Conservation (phyloP, 2,329 filamentous ascomycete species). For the Alternaria novae-zelandiae region DNA sequence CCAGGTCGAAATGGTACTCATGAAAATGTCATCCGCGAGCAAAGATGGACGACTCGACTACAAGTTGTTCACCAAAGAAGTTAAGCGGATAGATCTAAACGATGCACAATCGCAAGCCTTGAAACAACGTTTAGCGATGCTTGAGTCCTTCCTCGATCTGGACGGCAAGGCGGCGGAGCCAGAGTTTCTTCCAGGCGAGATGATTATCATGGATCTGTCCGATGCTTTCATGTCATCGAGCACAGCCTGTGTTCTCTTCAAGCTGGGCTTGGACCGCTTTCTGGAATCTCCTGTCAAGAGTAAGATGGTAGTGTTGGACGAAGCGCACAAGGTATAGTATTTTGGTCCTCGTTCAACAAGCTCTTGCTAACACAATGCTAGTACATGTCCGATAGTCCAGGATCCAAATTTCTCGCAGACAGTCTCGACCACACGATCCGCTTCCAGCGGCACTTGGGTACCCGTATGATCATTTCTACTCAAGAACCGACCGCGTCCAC, state of each 20-base stretch:
- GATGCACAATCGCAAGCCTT: neutral
- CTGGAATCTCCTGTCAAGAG: slow-evolving; percentile 56
- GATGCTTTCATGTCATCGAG: slow-evolving; percentile 73
- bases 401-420: slow-evolving; percentile 67
- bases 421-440: slow-evolving; percentile 68
- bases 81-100: neutral
- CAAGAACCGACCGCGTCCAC: slow-evolving; percentile 78
- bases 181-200: slow-evolving; percentile 51
- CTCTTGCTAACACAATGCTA: slow-evolving; percentile 39
- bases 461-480: slow-evolving; percentile 73
- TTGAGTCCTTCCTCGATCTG: slow-evolving; percentile 68
- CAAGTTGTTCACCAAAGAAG: neutral
- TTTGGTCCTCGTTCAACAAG: rapidly evolving
- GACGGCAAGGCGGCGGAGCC: slow-evolving; percentile 14
- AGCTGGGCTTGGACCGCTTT: slow-evolving; percentile 72
- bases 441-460: slow-evolving; percentile 72
- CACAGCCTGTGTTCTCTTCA: slow-evolving; percentile 74
- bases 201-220: slow-evolving; percentile 75
- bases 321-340: slow-evolving; percentile 66
- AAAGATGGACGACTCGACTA: neutral
- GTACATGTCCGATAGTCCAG: slow-evolving; percentile 65
- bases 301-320: slow-evolving; percentile 72
- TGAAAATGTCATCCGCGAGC: neutral
- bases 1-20: slow-evolving; percentile 13
- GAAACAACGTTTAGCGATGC: slow-evolving; percentile 60